Base-by-base conservation (phyloP, 1,284 basidiomycete genomes). In the Coniophora puteana region DNA sequence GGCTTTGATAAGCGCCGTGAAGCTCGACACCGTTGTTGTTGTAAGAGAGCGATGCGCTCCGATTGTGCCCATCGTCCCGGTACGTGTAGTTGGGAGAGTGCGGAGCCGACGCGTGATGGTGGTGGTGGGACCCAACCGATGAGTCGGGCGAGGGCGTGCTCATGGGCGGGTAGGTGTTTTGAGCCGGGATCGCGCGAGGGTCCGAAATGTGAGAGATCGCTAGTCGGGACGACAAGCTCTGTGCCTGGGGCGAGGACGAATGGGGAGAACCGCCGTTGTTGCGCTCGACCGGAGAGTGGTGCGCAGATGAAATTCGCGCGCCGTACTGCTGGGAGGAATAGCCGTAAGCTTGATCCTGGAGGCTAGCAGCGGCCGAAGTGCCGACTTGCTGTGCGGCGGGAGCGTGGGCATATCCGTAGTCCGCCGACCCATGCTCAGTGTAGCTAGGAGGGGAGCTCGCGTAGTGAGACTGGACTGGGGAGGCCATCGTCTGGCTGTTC, bases 71-170 rank as follows among this genome's bases (percentile, higher is more conserved):
- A 30, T 72, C 69, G 20, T 69, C 69, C 36, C 71, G 63, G 44
- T 67, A 72, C n/a, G 65, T 55, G 51, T 75, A 74, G 10, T 61
- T 71, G 12, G 75, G 74, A 0, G 73, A 74, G 0, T 71, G 62
- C 12, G 73, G 71, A 4, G 67, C 69, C 4, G 74, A 76, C 7
- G 50, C 34, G 30, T 63, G 62, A 6, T 66, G 62, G 38, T 72
- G 76, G 1, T 73, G 72, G 3, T 72, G 73, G n/a, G 69, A 62
- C 1, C 73, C 70, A 33, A 70, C 70, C 2, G 66, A 48, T 18
- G 65, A 57, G 26, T 62, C 52, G 3, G 61, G 54, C 1, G 66
- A 62, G n/a, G 59, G 56, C 0, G 64, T 53, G 36, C 53, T 59
- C 45, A 62, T 52, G 4, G 59, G 44, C 17, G 64, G 61, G 23